Evolutionary conservation across 768 basidiomycete species (phyloP).

Genomic region (Podaxis sp.): DNA sequence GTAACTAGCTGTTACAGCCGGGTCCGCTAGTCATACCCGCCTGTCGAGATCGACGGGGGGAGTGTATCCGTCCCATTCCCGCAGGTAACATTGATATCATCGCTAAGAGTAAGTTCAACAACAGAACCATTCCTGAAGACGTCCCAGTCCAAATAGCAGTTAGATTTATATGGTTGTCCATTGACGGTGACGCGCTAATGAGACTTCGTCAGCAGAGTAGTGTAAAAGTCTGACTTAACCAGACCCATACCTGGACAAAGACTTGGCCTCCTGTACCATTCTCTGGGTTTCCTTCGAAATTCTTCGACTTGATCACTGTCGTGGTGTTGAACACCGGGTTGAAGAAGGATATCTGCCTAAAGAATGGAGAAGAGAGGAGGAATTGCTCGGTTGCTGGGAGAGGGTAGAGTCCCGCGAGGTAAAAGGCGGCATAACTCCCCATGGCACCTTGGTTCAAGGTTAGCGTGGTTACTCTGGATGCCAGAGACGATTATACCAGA

Average conservation of each 20-base stretch:
- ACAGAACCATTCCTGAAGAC: conserved; percentile 49
- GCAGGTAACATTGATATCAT: conserved; percentile 48
- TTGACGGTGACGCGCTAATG: conserved; percentile 52
- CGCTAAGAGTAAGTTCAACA: conserved; percentile 52
- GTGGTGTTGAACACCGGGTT: conserved; percentile 56
- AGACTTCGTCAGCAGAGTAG: not conserved
- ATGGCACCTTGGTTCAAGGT: conserved; percentile 44
- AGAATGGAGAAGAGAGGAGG: conserved; percentile 59
- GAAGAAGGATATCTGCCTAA: conserved; percentile 54
- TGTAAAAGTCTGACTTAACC: not conserved
- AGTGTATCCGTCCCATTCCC: conserved; percentile 41
- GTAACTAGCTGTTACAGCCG: not conserved
- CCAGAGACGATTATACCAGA: conserved; percentile 17
- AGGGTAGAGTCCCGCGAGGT: conserved; percentile 57
- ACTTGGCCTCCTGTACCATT: conserved; percentile 50
- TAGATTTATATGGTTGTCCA: conserved; percentile 54
- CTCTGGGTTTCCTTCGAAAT: conserved; percentile 48
- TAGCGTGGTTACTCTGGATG: not conserved
- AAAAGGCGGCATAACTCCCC: conserved; percentile 58
- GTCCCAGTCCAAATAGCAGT: conserved; percentile 64
- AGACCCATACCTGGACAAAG: conserved; percentile 45
- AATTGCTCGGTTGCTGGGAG: conserved; percentile 57
- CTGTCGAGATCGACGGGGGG: conserved; percentile 64
- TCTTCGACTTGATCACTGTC: conserved; percentile 46
- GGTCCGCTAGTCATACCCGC: conserved; percentile 39